Base-by-base conservation (phyloP, 306 rosid genomes). In the Vigna reflexopilosa region DNA sequence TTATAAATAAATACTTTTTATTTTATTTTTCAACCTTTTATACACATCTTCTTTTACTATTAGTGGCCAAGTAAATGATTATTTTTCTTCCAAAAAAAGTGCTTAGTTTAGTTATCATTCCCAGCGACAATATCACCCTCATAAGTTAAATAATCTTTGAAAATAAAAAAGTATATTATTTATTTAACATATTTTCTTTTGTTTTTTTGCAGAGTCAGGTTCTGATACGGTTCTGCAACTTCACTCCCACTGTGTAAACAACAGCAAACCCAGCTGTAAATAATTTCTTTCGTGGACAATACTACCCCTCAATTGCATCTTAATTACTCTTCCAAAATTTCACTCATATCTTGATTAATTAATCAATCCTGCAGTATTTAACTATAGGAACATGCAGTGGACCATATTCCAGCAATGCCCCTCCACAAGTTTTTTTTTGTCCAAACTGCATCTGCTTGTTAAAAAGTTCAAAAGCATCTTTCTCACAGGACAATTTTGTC, bases 401-500 rank as follows among this genome's bases (percentile, higher is more conserved):
- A 40, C 6, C 24, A 36, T 83, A 26, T 76, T 5, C 63, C 87
- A 19, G 11, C 5, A 17, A 40, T 24, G 38, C 82, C 72, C 17
- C 15, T 26, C 34, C 6, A 34, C 11, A 30, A 67, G 50, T 74
- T 20, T 0, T 19, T 48, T 62, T 55, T 86, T 79, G 28, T 26
- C 28, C 84, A 84, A 79, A 72, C 83, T 84, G 83, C 9, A 30
- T 58, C 9, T 42, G 10, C n/a, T 42, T 50, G 61, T 22, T 81
- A 56, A 55, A 36, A 36, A 36, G 42, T 36, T 36, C 42, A 36
- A 6, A 36, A 36, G 42, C 42, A 36, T 36, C 42, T 36, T 13
- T 74, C 79, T 42, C 1, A 4, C 32, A 79, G 87, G 90, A 61
- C 72, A 70, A 9, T 77, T 70, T 34, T 28, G 91, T 79, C 86